phyloP scores from a whole-genome alignment of 495 filamentous ascomycete genomes.

The Penicillium subrubescens region DNA sequence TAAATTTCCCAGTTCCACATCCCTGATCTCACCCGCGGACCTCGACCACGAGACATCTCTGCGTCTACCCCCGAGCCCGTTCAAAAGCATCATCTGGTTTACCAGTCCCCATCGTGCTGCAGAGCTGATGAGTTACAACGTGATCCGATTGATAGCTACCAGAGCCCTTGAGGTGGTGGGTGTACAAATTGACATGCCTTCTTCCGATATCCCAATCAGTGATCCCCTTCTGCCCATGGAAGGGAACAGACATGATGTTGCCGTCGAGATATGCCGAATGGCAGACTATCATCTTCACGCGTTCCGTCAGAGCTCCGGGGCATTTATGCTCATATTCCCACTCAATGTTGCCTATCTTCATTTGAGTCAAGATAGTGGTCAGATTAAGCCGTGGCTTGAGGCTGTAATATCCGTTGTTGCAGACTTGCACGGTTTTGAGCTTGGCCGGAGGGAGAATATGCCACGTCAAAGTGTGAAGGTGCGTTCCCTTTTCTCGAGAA shows the following conservation, averaged over 20 bases:
- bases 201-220: neutral
- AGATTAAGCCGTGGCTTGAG: conserved; percentile 17
- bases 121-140: conserved; percentile 21
- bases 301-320: conserved; percentile 17
- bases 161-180: conserved; percentile 6
- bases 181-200: conserved; percentile 1
- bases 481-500: neutral
- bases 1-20: conserved; percentile 15
- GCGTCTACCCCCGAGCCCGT: conserved; percentile 17
- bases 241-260: conserved; percentile 20
- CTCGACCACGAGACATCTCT: neutral
- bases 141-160: conserved; percentile 14
- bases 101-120: conserved; percentile 10
- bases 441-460: conserved; percentile 19
- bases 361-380: conserved; percentile 7
- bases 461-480: conserved; percentile 2
- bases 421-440: conserved; percentile 23
- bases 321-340: conserved; percentile 23
- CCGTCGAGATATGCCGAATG: conserved; percentile 26
- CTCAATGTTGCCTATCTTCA: conserved; percentile 20
- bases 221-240: conserved; percentile 26
- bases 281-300: conserved; percentile 17
- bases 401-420: conserved; percentile 16
- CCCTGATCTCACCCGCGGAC: neutral
- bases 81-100: conserved; percentile 23